Base-by-base conservation (phyloP, 1,284 basidiomycete species). In the Cryptococcus wingfieldii region DNA sequence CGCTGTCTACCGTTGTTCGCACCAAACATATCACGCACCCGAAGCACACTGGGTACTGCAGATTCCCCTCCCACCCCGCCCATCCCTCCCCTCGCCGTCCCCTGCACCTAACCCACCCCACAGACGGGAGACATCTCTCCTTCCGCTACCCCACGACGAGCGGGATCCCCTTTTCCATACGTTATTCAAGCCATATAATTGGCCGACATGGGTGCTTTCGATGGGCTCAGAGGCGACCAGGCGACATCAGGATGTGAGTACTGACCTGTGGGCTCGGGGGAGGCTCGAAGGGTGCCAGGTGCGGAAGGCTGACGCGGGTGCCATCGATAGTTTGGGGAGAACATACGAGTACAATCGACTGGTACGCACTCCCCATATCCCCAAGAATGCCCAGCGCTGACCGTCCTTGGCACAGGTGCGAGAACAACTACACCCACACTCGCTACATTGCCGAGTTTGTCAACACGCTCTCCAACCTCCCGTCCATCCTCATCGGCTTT, bases 391-490 rank as follows among this genome's bases (percentile, higher is more conserved):
- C 39, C 19, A 9, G 12, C 38, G 27, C 16, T n/a, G 14, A 28
- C 4, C 4, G 34, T 14, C 51, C 44, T 42, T 28, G 37, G 39
- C 28, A 47, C 27, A 69, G 73, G 74, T 78, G 76, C 61, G 77
- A 78, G 59, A 52, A 65, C 45, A 77, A 78, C 61, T 77, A 78
- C 51, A 59, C 64, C 34, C 65, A 72, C 51, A 65, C 67, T 12
- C 71, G 64, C n/a, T 78, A 72, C 57, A 71, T 79, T 38, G 77
- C 78, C 49, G 76, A 78, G 60, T 72, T 74, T 49, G 57, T 74
- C 62, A 77, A 79, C 62, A 78, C 78, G 8, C 55, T 74, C 59
- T 72, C 79, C 25, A 81, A 81, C 54, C 48, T 78, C 27, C 75
- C 79, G 14, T 78, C 78, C 44, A 72, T 82, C 57, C 47, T 64